Evolutionary conservation across 2,329 filamentous ascomycete genomes (phyloP).

Genomic region (Endoconidiophora polonica): DNA sequence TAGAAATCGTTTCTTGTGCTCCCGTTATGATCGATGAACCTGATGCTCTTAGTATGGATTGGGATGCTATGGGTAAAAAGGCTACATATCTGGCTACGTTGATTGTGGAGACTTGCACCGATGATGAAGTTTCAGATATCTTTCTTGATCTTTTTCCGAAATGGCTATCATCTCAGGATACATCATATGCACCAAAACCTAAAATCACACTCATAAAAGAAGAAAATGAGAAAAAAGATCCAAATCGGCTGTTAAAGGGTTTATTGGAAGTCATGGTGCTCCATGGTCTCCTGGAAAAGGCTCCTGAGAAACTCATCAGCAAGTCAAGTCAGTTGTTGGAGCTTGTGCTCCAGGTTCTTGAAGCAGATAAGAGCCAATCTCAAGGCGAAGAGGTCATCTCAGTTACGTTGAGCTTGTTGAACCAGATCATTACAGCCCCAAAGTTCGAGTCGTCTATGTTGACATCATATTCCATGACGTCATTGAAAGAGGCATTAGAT

Average conservation of each 20-base stretch:
- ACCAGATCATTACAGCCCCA: conserved; percentile 40
- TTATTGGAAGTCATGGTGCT: conserved; percentile 45
- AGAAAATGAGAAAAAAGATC: conserved; percentile 11
- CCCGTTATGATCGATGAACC: conserved; percentile 8
- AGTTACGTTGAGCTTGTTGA: conserved; percentile 43
- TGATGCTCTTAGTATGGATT: conserved; percentile 21
- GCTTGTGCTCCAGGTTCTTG: conserved; percentile 44
- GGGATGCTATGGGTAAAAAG: conserved; percentile 30
- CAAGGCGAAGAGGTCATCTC: conserved; percentile 32
- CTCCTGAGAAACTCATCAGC: conserved; percentile 45
- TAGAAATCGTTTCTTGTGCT: conserved; percentile 31
- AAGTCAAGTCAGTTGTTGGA: conserved; percentile 49
- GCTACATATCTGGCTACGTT: conserved; percentile 31
- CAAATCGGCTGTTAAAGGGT: conserved; percentile 26
- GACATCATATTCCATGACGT: conserved; percentile 24
- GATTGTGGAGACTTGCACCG: conserved; percentile 32
- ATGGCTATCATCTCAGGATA: conserved; percentile 31
- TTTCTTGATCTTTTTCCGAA: conserved; percentile 42
- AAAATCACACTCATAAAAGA: conserved; percentile 19
- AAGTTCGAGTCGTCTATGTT: conserved; percentile 35
- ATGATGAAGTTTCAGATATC: conserved; percentile 39
- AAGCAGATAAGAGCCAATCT: conserved; percentile 25
- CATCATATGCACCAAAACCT: conserved; percentile 16
- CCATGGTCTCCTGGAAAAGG: conserved; percentile 46
- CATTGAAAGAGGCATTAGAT: conserved; percentile 33